Percentiles rank a stretch among this genome's conserved stretches.
Conservation (phyloP, 805 yeast genomes). For the Komagataella pastoris region DNA sequence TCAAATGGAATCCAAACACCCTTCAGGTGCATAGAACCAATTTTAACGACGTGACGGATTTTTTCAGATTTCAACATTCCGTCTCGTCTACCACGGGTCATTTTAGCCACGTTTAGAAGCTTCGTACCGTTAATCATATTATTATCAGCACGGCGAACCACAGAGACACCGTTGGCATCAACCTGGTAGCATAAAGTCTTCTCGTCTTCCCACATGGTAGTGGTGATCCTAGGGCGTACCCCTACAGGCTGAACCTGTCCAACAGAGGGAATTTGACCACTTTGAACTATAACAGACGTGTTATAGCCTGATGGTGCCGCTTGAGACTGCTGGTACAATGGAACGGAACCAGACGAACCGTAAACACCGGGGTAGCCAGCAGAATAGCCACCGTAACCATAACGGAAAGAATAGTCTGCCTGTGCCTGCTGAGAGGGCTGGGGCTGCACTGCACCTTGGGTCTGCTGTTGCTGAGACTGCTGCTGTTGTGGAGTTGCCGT, state of each 20-base stretch:
- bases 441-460: neutral
- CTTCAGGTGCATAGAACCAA: conserved; percentile 64
- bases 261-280: conserved; percentile 10
- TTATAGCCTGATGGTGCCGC: neutral
- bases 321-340: neutral
- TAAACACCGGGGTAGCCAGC: neutral
- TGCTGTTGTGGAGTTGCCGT: neutral
- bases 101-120: conserved; percentile 53
- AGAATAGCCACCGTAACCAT: neutral
- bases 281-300: neutral
- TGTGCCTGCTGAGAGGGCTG: neutral
- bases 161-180: conserved; percentile 54
- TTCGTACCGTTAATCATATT: conserved; percentile 66
- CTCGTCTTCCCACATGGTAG: conserved; percentile 71
- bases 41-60: conserved; percentile 55
- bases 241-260: conserved; percentile 27
- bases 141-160: conserved; percentile 57
- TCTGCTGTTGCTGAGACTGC: neutral
- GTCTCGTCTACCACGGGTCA: conserved; percentile 64
- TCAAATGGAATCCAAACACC: conserved; percentile 74
- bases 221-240: conserved; percentile 48
- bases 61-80: conserved; percentile 58
- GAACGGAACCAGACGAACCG: neutral
- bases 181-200: conserved; percentile 62
- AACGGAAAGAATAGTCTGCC: neutral